Conservation (phyloP, 306 rosid genomes). For the Fagus crenata region DNA sequence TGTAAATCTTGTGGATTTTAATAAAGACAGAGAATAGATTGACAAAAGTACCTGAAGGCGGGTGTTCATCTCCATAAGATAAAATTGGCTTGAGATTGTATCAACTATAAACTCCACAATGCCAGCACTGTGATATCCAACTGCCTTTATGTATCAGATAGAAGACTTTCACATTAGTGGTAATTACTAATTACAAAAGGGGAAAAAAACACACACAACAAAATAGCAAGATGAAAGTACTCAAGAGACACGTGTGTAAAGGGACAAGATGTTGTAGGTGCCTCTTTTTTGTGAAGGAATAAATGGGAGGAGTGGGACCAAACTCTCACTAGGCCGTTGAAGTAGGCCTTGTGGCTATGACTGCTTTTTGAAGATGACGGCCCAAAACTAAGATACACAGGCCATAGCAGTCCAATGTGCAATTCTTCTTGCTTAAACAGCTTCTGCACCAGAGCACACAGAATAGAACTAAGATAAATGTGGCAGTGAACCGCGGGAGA, state of each 20-base stretch:
- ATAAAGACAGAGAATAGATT: slow-evolving; percentile 22
- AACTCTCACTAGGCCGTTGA: too few relatives aligned
- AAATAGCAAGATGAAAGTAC: slow-evolving; percentile 7
- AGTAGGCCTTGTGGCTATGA: too few relatives aligned
- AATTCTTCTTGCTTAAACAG: too few relatives aligned
- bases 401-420: too few relatives aligned
- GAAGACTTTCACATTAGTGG: slow-evolving; percentile 35
- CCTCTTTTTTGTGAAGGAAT: too few relatives aligned
- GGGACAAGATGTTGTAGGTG: not conserved
- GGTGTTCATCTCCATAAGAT: slow-evolving; percentile 99
- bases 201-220: slow-evolving; percentile 22
- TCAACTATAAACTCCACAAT: slow-evolving; percentile 99
- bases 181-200: slow-evolving; percentile 9
- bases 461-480: too few relatives aligned
- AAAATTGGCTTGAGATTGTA: slow-evolving; percentile 77
- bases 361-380: too few relatives aligned
- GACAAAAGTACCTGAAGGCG: slow-evolving; percentile 84
- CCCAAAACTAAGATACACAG: too few relatives aligned
- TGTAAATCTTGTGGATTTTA: slow-evolving; percentile 11
- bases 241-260: not conserved
- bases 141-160: slow-evolving; percentile 82
- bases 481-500: too few relatives aligned
- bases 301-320: too few relatives aligned
- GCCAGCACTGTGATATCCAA: slow-evolving; percentile 94
- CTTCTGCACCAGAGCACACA: too few relatives aligned